phyloP scores from a whole-genome alignment of 192 early-diverging fungal species.

The Coemansia umbellata region DNA sequence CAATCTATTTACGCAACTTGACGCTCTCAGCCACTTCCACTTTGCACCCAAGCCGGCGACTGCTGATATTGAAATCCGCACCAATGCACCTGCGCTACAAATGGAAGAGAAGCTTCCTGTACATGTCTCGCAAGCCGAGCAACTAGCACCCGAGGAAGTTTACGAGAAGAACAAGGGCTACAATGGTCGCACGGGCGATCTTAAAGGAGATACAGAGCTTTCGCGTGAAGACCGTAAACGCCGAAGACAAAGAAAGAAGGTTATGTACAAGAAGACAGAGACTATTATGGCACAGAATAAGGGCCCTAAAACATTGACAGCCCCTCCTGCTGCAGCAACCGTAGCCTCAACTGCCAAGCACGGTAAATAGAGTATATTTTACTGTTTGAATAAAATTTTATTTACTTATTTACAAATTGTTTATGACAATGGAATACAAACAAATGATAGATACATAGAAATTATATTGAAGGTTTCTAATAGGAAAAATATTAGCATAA shows the following conservation, averaged over 20 bases:
- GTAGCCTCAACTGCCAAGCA: no score
- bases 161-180: constrained; percentile 68
- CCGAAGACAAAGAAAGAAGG: constrained; percentile 64
- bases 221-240: constrained; percentile 72
- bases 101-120: constrained; percentile 97
- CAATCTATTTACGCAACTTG: constrained; percentile 77
- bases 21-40: constrained; percentile 93
- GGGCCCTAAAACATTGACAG: no score
- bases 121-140: constrained; percentile 71
- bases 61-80: constrained; percentile 74
- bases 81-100: constrained; percentile 76
- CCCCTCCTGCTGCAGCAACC: no score
- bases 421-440: no score
- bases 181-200: constrained; percentile 49
- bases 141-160: constrained; percentile 87
- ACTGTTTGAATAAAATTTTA: no score
- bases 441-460: no score
- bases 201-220: constrained; percentile 78
- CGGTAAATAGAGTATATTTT: no score
- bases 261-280: constrained; percentile 61
- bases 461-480: no score
- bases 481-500: no score
- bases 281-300: no score
- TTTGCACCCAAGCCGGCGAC: constrained; percentile 78
- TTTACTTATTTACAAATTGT: no score